Base-by-base conservation (phyloP, 495 filamentous ascomycete species). In the Hyphodiscus hymeniophilus region DNA sequence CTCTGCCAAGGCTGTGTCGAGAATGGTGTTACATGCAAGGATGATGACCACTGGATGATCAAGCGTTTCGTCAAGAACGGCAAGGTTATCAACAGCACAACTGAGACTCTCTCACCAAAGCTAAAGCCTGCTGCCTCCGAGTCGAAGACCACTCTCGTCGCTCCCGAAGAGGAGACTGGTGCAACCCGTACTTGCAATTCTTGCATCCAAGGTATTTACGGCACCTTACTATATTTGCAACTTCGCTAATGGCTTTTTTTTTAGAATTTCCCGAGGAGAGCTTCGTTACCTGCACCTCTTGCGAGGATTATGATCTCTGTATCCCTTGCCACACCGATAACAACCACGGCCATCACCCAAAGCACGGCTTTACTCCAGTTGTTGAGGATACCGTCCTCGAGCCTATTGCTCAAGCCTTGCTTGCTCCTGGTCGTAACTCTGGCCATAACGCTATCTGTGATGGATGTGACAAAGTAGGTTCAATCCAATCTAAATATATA, bases 301-400 rank as follows among this genome's bases (percentile, higher is more conserved):
- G 92, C 61, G 82, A 86, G 3, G 91, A 97, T 65, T 97, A 79
- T 61, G 91, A 97, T 58, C 79, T 99, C 24, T 99, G 92, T 75
- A 73, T 87, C 46, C 63, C 66, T 23, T 99, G 92, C 67, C 85
- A 91, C 33, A 65, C 79, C 42, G 73, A 67, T 38, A 73, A 82
- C 61, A 80, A 80, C 55, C 92, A 99, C 59, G 94, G 94, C 33
- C 92, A 99, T 59, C 85, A 99, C 60, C 92, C 92, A 43, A 84
- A 76, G 50, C 92, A 99, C 59, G 77, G 70, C 26, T 96, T 99
- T 60, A 66, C 67, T 34, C 68, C 82, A 15, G 83, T 77, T 38
- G 75, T 80, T 45, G 63, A 73, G 22, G 75, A 74, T 8, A 71
- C 75, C 3, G 55, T 59, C 8, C 65, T 89, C 33, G 74, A 81